A percentile compares a stretch with the other conserved stretches of the same genome.
Evolutionary conservation across 345 rosid genomes (phyloP).

Genomic region (sweet orange (Citrus sinensis)): DNA sequence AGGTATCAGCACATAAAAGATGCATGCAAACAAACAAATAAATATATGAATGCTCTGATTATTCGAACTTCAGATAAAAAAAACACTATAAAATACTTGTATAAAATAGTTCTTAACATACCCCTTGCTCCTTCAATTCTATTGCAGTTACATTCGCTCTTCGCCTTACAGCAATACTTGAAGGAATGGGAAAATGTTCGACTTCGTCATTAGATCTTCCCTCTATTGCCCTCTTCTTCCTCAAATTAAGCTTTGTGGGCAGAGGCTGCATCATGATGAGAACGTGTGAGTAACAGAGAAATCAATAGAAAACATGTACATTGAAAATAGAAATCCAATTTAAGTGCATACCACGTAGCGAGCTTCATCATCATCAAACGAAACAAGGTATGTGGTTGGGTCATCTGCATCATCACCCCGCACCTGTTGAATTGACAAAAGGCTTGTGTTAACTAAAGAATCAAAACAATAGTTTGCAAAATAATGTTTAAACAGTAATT

Average conservation of each 20-base stretch:
- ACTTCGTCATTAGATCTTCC: slow-evolving; percentile 81
- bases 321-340: background rate
- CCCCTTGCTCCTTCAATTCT: slow-evolving; percentile 71
- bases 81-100: background rate
- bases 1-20: slow-evolving; percentile 16
- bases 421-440: slow-evolving; percentile 42
- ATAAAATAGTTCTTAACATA: slow-evolving; percentile 25
- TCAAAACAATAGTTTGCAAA: background rate
- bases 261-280: slow-evolving; percentile 58
- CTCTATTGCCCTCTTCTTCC: slow-evolving; percentile 81
- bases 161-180: slow-evolving; percentile 68
- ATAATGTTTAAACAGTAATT: background rate
- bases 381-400: slow-evolving; percentile 69
- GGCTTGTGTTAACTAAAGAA: slow-evolving; percentile 8
- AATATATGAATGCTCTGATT: background rate
- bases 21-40: background rate
- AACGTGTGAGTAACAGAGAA: background rate
- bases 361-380: slow-evolving; percentile 72
- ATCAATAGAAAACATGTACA: slow-evolving; percentile 6
- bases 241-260: slow-evolving; percentile 76
- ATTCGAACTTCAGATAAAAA: background rate
- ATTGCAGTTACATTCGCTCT: slow-evolving; percentile 53
- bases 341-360: slow-evolving; percentile 66
- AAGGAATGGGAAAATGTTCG: slow-evolving; percentile 84
- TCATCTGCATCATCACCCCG: slow-evolving; percentile 70